These are phyloP conservation scores for Kregervanrija pseudodelftensis DNA, from an alignment of 805 yeast species.

Conservation along the genomic window DNA sequence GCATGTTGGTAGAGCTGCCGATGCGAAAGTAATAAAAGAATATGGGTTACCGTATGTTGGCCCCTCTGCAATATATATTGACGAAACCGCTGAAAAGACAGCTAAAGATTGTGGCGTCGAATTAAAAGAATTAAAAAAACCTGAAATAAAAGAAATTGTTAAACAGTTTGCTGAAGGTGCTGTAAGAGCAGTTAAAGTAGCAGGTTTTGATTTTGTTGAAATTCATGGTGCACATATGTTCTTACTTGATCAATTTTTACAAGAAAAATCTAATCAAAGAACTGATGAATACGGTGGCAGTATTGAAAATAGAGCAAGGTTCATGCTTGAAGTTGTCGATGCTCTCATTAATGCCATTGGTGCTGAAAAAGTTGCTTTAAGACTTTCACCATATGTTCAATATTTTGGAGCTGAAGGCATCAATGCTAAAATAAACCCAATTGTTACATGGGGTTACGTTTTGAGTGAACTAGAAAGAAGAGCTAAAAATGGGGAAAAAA, in stretches of 20 bases:
- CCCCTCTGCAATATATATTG: slow-evolving; percentile 35
- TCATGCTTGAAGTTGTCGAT: slow-evolving; percentile 42
- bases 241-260: slow-evolving; percentile 33
- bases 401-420: slow-evolving; percentile 28
- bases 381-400: slow-evolving; percentile 40
- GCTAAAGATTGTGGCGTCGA: slow-evolving; percentile 34
- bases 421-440: slow-evolving; percentile 5
- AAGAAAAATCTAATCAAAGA: slow-evolving; percentile 29
- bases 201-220: slow-evolving; percentile 38
- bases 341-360: slow-evolving; percentile 46
- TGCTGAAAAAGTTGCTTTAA: slow-evolving; percentile 37
- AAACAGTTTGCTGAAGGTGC: slow-evolving; percentile 40
- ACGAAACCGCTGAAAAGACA: slow-evolving; percentile 27
- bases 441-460: slow-evolving; percentile 32
- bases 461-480: slow-evolving; percentile 33
- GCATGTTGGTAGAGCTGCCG: slow-evolving; percentile 38
- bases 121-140: slow-evolving; percentile 37
- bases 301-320: slow-evolving; percentile 35
- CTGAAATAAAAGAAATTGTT: slow-evolving; percentile 35
- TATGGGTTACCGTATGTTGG: slow-evolving; percentile 29
- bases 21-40: slow-evolving; percentile 29
- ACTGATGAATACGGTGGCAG: slow-evolving; percentile 38
- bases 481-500: slow-evolving; percentile 23
- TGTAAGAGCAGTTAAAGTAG: slow-evolving; percentile 26
- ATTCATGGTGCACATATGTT: slow-evolving; percentile 37